Base-by-base conservation (phyloP, 2,329 filamentous ascomycete species). In the Ophiostoma novo-ulmi region DNA sequence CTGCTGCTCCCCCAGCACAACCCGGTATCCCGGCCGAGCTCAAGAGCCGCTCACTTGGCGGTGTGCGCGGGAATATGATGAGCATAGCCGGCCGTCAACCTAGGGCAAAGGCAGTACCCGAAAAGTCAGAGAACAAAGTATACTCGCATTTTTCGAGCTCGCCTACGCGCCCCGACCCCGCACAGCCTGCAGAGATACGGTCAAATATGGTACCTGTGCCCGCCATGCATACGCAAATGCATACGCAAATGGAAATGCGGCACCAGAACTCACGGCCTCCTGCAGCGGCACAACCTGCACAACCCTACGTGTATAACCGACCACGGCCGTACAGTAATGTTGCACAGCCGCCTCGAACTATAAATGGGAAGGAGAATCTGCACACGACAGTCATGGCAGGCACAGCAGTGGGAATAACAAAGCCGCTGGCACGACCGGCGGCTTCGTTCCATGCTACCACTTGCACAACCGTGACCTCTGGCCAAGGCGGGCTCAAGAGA, bases 61-160 rank as follows among this genome's bases (percentile, higher is more conserved):
- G 77, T 3, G 69, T 71, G 6, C 38, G 55, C 3, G 38, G 69
- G 1, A 80, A 77, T 67, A 72, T 80, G 14, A 74, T 80, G 13
- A 75, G 75, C 26, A 35, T 39, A 20, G 39, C 22, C n/a, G 63
- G 63, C n/a, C 36, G 63, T 3, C 63, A 39, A 7, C 10, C 63
- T 11, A 20, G 35, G 13, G 2, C 63, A 65, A 10, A 36, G n/a
- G 8, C 36, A 26, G 17, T 17, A 11, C 3, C 68, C 3, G 39
- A 39, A 17, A 1, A 35, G 36, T 39, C n/a, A 22, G n/a, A 63
- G 13, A 35, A 2, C 74, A 73, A 4, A 69, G 74, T 52, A 78
- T 90, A 91, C 74, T 77, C 81, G 0, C 84, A 82, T 73, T 87
- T 88, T 75, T 88, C 86, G 0, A 88, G 86, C 78, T 87, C 86